Base-by-base conservation (phyloP, 768 basidiomycete species). In the Russula sp. region DNA sequence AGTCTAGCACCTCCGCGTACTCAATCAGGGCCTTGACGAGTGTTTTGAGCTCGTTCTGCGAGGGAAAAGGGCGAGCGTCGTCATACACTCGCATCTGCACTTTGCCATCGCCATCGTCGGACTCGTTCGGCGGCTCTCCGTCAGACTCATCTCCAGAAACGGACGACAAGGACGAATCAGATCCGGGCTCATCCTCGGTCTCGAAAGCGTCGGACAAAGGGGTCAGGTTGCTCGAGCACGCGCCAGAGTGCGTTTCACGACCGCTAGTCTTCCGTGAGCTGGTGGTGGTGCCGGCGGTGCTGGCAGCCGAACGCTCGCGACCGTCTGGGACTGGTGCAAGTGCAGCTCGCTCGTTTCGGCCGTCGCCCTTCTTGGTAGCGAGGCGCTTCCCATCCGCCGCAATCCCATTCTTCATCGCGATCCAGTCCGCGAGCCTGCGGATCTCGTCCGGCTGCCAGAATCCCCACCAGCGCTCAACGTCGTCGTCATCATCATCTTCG, bases 391-490 rank as follows among this genome's bases (percentile, higher is more conserved):
- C 72, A 32, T 55, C 75, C 53, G 77, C 72, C 53, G 77, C 72
- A 22, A 83, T 69, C 18, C 73, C 77, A 53, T 77, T 74, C 69
- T 80, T 81, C 66, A 78, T 74, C 45, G 77, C 74, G 36, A 89
- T 73, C 86, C 87, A 91, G 54, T 83, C 78, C 2, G 83, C 82
- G 22, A 90, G 71, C 69, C 82, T 85, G 55, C 72, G 69, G 60
- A 92, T 83, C 61, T 90, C 87, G 41, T 74, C 74, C 0, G 84
- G 81, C 9, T 87, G 77, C 75, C 78, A 81, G 72, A 91, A 85
- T 13, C 79, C 86, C 87, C 88, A 90, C 90, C 90, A 92, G n/a
- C 74, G 75, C 56, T 84, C 80, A 3, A 74, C 78, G 5, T 73
- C 75, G 0, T 75, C 73, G 11, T 70, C 70, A 6, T 71, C 68